Evolutionary conservation across 176 grass and related monocot species (phyloP), one percentile per base, ranked within the genome.

Genomic region (Olyra latifolia): DNA sequence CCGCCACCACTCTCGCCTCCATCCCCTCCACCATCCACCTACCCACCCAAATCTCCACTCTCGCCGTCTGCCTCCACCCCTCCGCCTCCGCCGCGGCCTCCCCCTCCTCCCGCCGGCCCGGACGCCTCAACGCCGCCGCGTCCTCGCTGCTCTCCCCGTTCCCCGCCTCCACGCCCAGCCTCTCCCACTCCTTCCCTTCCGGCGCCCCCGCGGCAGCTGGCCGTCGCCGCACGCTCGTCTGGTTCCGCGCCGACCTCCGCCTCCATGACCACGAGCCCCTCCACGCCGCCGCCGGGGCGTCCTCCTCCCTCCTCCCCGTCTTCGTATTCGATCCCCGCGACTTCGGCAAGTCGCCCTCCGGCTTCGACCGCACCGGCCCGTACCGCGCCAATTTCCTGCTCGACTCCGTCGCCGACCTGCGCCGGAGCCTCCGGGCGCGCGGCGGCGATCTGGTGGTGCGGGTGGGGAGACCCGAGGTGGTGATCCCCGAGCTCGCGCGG

Each of bases 391-490:
- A 71, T 52, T 98, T 98, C 90, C 72, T 95, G 49, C 70, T 93
- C 6, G 92, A 95, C 61, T 93, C 95, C n/a, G 88, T 98, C 49
- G 87, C 92, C 7, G 90, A 98, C 84, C 90, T 98, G 49, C 90
- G 92, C 4, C 71, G 71, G 45, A 79, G 82, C 48, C 83, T 98
- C 45, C 88, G 92, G 65, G 64, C 82, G 15, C 92, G 88, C 16
- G 88, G 95, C 41, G 91, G 92, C 20, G 95, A 93, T 75, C 86
- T 98, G 17, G 86, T 98, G 7, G 88, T 99, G 41, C 88, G 92
- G 38, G 70, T 99, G 10, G 96, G 96, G 3, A 91, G 90, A 25
- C 92, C 92, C 10, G 90, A 99, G 89, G 85, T 91, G 10, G 86
- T 95, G 19, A 85, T 99, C 42, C 90, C 90, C 4, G 88, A 99